Conservation (phyloP, 176 grass and related monocot species). For the Lolium rigidum region DNA sequence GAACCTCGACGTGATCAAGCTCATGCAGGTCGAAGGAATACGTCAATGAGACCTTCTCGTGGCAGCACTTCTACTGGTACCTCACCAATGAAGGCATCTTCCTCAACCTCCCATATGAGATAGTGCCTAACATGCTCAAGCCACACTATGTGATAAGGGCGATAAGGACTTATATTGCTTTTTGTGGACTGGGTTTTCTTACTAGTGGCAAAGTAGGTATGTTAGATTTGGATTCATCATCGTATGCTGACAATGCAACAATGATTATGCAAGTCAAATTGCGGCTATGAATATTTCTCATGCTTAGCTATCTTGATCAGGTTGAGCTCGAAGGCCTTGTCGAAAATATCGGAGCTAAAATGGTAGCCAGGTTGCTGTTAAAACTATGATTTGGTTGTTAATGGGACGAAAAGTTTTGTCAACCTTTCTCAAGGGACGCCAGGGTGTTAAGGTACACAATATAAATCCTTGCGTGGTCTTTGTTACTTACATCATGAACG, state of each 20-base stretch:
- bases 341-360: constrained; percentile 7
- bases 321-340: constrained; percentile 13
- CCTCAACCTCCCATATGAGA: constrained; percentile 93
- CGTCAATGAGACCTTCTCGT: constrained; percentile 94
- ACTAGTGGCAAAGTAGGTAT: background rate
- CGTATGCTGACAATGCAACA: background rate
- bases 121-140: constrained; percentile 84
- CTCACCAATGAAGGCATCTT: constrained; percentile 95
- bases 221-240: background rate
- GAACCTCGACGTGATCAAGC: constrained; percentile 89
- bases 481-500: too few species aligned
- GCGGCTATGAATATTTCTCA: background rate
- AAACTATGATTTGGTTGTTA: constrained; percentile 10
- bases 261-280: background rate
- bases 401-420: background rate
- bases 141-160: too few species aligned
- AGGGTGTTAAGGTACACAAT: constrained; percentile 15
- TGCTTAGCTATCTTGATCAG: background rate
- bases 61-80: constrained; percentile 98
- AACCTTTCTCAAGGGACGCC: constrained; percentile 9
- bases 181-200: too few species aligned
- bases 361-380: background rate
- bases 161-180: too few species aligned
- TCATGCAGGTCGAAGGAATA: constrained; percentile 88
- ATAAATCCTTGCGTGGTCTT: background rate